Percentiles rank a stretch among this genome's conserved stretches.
phyloP scores from a whole-genome alignment of 208 protist genomes.

The Acanthamoeba royreba region DNA sequence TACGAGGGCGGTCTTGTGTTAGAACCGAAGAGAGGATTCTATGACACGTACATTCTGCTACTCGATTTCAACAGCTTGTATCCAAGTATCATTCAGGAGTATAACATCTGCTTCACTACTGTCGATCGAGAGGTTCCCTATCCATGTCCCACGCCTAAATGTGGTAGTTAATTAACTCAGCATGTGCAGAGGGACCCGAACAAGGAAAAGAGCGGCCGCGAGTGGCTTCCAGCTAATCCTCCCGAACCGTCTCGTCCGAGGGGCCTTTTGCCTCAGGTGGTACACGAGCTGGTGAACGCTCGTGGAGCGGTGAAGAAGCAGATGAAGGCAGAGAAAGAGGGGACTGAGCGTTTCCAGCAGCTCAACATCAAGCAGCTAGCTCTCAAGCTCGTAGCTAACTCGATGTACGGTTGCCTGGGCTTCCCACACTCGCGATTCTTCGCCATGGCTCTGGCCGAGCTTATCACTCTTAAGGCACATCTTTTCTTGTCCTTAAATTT shows the following conservation, averaged over 20 bases:
- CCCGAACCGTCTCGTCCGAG: not conserved
- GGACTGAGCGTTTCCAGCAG: conserved; percentile 76
- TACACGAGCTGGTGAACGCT: conserved; percentile 88
- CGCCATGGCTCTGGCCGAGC: conserved; percentile 95
- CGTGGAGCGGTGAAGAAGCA: conserved; percentile 87
- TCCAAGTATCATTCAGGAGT: conserved; percentile 99
- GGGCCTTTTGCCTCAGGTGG: conserved; percentile 90
- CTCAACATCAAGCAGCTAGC: conserved; percentile 96
- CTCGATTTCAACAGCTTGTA: conserved; percentile 99
- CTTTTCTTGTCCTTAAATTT: not conserved
- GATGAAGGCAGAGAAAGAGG: conserved; percentile 89
- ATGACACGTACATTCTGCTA: conserved; percentile 98
- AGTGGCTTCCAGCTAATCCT: conserved; percentile 49
- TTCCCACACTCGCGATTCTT: conserved; percentile 98
- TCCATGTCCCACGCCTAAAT: not conserved
- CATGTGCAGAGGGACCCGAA: not conserved
- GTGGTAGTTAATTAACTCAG: not conserved
- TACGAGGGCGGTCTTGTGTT: conserved; percentile 87
- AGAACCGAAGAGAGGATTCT: conserved; percentile 96
- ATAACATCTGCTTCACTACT: conserved; percentile 99
- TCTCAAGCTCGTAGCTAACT: conserved; percentile 98
- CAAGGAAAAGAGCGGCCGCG: conserved; percentile 11
- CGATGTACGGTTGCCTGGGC: conserved; percentile 99
- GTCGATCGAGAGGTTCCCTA: conserved; percentile 69
- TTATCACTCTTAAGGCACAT: conserved; percentile 95